Base-by-base conservation (phyloP, 176 grass and related monocot genomes). In the Musa itinerans region DNA sequence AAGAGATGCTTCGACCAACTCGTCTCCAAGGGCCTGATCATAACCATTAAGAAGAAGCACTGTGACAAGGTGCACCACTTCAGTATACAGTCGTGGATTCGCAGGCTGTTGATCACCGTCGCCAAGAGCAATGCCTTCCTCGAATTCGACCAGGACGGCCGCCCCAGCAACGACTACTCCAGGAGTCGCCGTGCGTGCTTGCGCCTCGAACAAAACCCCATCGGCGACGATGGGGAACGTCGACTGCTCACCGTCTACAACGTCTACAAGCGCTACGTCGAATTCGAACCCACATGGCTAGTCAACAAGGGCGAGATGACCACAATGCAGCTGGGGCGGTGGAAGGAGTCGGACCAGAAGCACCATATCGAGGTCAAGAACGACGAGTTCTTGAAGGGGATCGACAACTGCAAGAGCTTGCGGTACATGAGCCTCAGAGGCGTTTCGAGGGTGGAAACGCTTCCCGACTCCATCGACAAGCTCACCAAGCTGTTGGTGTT, bases 401-500 rank as follows among this genome's bases (percentile, higher is more conserved):
- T 10, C 2, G 52, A 65, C 50, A 68, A 48, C 2, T 62, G 54
- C 34, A 67, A 53, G 53, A 62, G 64, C 11, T 24, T 76, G 58
- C 50, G 52, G 50, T 63, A 53, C 55, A 76, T 89, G 62, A 85
- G 83, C 50, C 78, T 81, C 34, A 85, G 88, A 52, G 74, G 74
- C n/a, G 72, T 56, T 12, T 79, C 79, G 25, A 58, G 78, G 14
- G 54, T 79, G 2, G 67, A 68, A 17, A 50, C 50, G 29, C 89
- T 96, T 83, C 86, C 89, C 76, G 53, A 76, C 68, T 86, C 89
- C 10, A 85, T 91, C 68, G 79, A 61, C 27, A 65, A 71, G 17
- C 76, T 84, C 76, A 68, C 67, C 72, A 83, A 83, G 77, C 83
- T 96, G 55, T 78, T 50, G 49, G 86, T 90, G 50, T 63, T 95